Percentiles rank a stretch among this genome's conserved stretches.
These are phyloP conservation scores for Alternaria metachromatica DNA, from an alignment of 2,329 filamentous ascomycete species.

Conservation along the genomic window DNA sequence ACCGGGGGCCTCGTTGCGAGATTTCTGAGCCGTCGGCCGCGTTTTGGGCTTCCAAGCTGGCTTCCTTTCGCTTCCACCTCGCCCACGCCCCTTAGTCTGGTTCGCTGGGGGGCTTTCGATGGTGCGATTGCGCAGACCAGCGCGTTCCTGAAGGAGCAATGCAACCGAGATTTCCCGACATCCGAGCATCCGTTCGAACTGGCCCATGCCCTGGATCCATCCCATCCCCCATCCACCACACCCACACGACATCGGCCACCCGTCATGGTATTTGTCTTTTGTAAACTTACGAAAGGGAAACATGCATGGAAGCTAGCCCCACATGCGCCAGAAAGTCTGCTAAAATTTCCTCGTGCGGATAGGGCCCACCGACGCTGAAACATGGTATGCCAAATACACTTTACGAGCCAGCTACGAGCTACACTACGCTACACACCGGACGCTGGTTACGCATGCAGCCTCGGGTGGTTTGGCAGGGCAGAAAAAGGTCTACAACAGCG, in stretches of 20 bases:
- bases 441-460: slow-evolving; percentile 3
- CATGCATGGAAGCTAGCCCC: slow-evolving; percentile 8
- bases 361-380: slow-evolving; percentile 6
- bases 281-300: background rate
- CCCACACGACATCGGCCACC: background rate
- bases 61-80: background rate
- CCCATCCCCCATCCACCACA: background rate
- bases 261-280: slow-evolving; percentile 1
- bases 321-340: slow-evolving; percentile 5
- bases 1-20: background rate
- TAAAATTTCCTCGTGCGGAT: slow-evolving; percentile 4
- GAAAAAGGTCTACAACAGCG: background rate
- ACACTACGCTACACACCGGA: background rate
- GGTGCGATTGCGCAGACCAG: background rate
- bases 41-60: background rate
- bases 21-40: background rate
- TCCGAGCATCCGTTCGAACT: slow-evolving; percentile 5
- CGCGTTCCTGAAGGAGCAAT: slow-evolving; percentile 1
- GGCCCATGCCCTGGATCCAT: background rate
- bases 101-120: background rate
- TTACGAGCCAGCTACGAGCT: slow-evolving; percentile 2
- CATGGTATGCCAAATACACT: slow-evolving; percentile 14
- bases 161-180: slow-evolving; percentile 11
- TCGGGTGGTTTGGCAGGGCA: background rate
- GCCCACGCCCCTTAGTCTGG: slow-evolving; percentile 3